These are phyloP conservation scores for Candida methanosorbosa DNA, from an alignment of 805 yeast genomes.

Conservation along the genomic window DNA sequence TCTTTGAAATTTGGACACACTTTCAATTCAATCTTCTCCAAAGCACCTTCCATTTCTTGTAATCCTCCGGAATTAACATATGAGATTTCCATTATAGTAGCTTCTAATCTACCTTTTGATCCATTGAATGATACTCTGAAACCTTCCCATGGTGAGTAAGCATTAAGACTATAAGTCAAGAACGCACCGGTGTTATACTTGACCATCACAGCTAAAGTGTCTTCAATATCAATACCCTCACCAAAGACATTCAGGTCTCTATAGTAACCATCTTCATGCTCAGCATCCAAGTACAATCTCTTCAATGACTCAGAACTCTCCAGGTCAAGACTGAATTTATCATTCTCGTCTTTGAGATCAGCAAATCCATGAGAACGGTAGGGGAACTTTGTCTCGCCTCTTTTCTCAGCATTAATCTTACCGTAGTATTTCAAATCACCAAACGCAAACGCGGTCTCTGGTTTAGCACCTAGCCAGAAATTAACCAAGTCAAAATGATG, in stretches of 20 bases:
- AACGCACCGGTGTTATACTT: constrained; percentile 2
- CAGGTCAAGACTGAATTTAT: constrained; percentile 1
- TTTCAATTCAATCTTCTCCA: constrained; percentile 2
- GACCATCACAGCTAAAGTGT: constrained; percentile 2
- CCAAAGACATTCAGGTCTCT: constrained; percentile 3
- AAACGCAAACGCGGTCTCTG: constrained; percentile 3
- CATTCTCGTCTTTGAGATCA: background rate
- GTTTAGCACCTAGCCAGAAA: constrained; percentile 3
- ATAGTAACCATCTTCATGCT: constrained; percentile 3
- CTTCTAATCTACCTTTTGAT: constrained; percentile 2
- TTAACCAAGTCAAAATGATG: constrained; percentile 3
- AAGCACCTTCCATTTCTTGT: constrained; percentile 3
- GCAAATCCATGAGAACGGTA: constrained; percentile 1
- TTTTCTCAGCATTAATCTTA: constrained; percentile 2
- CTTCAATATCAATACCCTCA: constrained; percentile 3
- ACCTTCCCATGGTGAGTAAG: constrained; percentile 3
- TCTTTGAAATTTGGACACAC: constrained; percentile 2
- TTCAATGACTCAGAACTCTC: constrained; percentile 1
- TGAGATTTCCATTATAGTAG: constrained; percentile 1
- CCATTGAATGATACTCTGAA: constrained; percentile 3
- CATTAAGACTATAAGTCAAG: constrained; percentile 1
- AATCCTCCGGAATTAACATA: constrained; percentile 3
- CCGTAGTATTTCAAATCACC: constrained; percentile 3
- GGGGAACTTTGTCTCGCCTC: constrained; percentile 2
- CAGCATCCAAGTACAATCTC: constrained; percentile 1